Conservation (phyloP, 2,329 filamentous ascomycete species). For the Verticillium isaacii region DNA sequence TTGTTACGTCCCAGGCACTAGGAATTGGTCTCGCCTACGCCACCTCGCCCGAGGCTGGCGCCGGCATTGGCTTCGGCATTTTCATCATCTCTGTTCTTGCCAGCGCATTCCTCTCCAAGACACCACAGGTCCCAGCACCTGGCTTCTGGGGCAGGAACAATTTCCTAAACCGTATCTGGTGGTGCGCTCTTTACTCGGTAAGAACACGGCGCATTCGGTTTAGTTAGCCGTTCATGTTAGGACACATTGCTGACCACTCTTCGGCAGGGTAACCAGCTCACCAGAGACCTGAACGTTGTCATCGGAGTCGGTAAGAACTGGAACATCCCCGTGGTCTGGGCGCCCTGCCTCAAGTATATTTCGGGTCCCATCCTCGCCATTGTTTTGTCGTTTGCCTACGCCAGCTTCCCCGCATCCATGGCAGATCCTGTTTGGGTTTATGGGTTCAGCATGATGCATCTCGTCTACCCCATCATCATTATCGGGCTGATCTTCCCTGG, state of each 20-base stretch:
- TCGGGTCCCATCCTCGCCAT: not conserved
- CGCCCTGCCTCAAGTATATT: constrained; percentile 35
- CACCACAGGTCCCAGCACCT: constrained; percentile 21
- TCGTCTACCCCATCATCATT: not conserved
- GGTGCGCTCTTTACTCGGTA: constrained; percentile 5
- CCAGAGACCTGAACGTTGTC: constrained; percentile 43
- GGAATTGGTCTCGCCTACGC: constrained; percentile 42
- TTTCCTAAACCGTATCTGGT: too few relatives aligned
- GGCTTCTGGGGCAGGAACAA: too few relatives aligned
- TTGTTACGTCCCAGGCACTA: constrained; percentile 40
- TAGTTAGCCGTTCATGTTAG: not conserved
- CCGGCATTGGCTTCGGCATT: constrained; percentile 42
- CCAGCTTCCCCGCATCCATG: constrained; percentile 28
- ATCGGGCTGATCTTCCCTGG: not conserved
- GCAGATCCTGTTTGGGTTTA: constrained; percentile 28
- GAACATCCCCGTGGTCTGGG: constrained; percentile 42
- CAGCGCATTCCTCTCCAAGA: constrained; percentile 30
- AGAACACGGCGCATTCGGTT: not conserved
- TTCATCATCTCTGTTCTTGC: constrained; percentile 32
- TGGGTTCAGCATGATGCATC: not conserved
- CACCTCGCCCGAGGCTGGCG: constrained; percentile 32
- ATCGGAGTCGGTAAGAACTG: constrained; percentile 44
- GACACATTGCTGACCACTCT: not conserved
- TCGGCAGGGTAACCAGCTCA: constrained; percentile 43
- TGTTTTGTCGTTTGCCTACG: constrained; percentile 36